Evolutionary conservation across 225 moss, liverwort and hornwort genomes (phyloP).

Genomic region (Asterella californica): DNA sequence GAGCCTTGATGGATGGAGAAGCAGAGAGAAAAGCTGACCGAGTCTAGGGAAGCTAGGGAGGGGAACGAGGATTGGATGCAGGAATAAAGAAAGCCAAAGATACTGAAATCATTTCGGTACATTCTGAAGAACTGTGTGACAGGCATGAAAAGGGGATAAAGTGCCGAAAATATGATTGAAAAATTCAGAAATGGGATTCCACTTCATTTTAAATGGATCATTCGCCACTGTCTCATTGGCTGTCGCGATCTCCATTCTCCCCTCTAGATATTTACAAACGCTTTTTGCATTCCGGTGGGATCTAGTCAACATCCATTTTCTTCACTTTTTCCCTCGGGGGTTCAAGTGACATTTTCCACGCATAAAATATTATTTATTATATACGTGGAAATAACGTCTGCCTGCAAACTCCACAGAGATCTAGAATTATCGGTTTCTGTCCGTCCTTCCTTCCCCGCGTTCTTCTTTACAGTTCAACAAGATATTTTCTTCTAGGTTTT

Average conservation of each 20-base stretch:
- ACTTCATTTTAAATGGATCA: background rate
- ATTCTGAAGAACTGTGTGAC: background rate
- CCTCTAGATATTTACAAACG: background rate
- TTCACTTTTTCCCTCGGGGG: background rate
- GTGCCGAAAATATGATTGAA: background rate
- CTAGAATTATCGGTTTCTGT: background rate
- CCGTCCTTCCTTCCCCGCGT: too few relatives aligned
- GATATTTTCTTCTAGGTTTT: background rate
- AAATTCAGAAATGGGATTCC: background rate
- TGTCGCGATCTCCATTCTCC: background rate
- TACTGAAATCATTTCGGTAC: background rate
- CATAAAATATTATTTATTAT: too few relatives aligned
- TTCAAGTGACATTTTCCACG: background rate
- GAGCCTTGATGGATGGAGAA: background rate
- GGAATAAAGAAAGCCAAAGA: background rate
- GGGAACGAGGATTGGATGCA: background rate
- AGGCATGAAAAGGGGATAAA: background rate
- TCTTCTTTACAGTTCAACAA: background rate
- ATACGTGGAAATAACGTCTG: background rate
- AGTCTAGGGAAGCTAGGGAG: background rate
- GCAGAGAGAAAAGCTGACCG: constrained; percentile 2
- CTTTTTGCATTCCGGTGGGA: background rate
- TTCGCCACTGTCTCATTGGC: background rate
- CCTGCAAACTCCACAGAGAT: too few relatives aligned
- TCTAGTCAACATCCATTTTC: constrained; percentile 5